phyloP scores from a whole-genome alignment of 2,329 filamentous ascomycete species.

The Alternaria tenuissima region DNA sequence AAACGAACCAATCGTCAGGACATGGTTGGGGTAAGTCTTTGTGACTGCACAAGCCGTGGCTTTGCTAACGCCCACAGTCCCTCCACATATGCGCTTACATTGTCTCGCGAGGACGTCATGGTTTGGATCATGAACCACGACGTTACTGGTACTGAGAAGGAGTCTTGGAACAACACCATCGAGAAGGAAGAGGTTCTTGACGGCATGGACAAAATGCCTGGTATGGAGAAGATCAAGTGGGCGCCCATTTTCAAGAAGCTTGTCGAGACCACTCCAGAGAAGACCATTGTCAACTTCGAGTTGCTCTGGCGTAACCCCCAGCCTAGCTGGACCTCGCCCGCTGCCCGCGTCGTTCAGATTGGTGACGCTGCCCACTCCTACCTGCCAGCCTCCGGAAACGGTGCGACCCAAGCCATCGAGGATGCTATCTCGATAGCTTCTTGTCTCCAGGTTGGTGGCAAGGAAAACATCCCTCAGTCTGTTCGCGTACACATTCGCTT shows the following conservation, averaged over 20 bases:
- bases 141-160: constrained; percentile 55
- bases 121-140: constrained; percentile 62
- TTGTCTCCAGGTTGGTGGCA: constrained; percentile 57
- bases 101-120: constrained; percentile 58
- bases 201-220: constrained; percentile 56
- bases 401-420: constrained; percentile 59
- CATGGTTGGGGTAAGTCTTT: constrained; percentile 51
- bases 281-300: constrained; percentile 60
- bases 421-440: constrained; percentile 57
- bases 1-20: constrained; percentile 56
- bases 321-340: constrained; percentile 55
- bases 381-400: constrained; percentile 56
- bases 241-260: constrained; percentile 57
- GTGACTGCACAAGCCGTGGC: neutral
- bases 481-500: constrained; percentile 54
- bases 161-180: constrained; percentile 59
- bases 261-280: constrained; percentile 54
- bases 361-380: constrained; percentile 58
- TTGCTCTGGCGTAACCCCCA: constrained; percentile 59
- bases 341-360: constrained; percentile 55
- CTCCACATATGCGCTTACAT: constrained; percentile 56
- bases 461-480: constrained; percentile 49
- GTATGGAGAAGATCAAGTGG: constrained; percentile 54
- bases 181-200: constrained; percentile 56
- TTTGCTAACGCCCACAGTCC: constrained; percentile 34